Conservation (phyloP, 2,329 filamentous ascomycete genomes). For the Sporothrix sp. region DNA sequence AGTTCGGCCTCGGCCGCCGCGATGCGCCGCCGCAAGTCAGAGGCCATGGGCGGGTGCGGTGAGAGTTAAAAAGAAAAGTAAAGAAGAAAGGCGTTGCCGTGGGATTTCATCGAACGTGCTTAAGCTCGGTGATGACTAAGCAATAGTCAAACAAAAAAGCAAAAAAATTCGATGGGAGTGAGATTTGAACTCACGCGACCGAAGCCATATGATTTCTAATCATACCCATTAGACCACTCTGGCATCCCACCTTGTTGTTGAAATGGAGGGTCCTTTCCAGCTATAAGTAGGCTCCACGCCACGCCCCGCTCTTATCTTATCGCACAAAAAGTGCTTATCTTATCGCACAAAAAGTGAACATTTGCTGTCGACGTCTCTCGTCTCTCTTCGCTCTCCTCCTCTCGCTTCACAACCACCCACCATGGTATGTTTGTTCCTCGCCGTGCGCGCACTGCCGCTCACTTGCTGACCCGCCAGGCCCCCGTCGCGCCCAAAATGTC, state of each 20-base stretch:
- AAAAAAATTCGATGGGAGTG: slow-evolving; percentile 15
- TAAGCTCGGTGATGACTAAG: too few relatives aligned
- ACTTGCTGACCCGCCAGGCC: not conserved
- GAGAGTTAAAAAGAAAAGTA: not conserved
- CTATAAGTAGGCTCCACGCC: too few relatives aligned
- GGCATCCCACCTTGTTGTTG: slow-evolving; percentile 13
- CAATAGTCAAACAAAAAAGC: slow-evolving; percentile 3
- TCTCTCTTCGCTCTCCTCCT: not conserved
- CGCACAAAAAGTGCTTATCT: too few relatives aligned
- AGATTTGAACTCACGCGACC: slow-evolving; percentile 19
- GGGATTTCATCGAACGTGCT: too few relatives aligned
- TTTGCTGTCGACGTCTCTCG: not conserved
- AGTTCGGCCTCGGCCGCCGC: slow-evolving; percentile 39
- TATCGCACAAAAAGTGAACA: not conserved
- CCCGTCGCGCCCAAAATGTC: slow-evolving; percentile 14
- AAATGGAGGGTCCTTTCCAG: not conserved
- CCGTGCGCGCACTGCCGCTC: not conserved
- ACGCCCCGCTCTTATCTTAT: too few relatives aligned
- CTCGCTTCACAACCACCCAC: not conserved
- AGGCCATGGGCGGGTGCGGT: slow-evolving; percentile 9
- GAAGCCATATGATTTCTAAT: slow-evolving; percentile 19
- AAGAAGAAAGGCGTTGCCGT: too few relatives aligned
- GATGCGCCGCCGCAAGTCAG: slow-evolving; percentile 38
- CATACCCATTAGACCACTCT: slow-evolving; percentile 19
- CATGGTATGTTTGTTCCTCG: not conserved